These are phyloP conservation scores for Stentor roeselii DNA, from an alignment of 73 alveolate species.

Conservation along the genomic window DNA sequence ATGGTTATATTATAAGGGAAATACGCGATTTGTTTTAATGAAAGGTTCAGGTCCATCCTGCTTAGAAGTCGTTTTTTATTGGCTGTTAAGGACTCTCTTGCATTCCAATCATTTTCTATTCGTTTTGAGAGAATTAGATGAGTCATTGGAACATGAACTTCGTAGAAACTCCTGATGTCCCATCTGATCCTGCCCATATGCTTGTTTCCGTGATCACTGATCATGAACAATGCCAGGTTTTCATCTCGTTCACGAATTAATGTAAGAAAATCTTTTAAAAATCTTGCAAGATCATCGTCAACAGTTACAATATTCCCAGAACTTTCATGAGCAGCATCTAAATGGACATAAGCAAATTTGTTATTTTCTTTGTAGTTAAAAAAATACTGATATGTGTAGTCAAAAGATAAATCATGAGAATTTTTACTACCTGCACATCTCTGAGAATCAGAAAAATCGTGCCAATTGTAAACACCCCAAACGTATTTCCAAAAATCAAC, in stretches of 20 bases:
- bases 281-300: background rate
- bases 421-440: background rate
- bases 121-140: background rate
- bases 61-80: background rate
- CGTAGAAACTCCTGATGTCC: background rate
- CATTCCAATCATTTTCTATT: background rate
- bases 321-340: background rate
- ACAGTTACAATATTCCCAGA: background rate
- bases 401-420: background rate
- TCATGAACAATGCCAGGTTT: background rate
- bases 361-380: background rate
- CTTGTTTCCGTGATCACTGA: background rate
- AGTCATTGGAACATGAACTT: background rate
- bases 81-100: background rate
- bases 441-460: background rate
- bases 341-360: background rate
- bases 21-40: background rate
- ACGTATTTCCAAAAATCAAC: background rate
- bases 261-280: background rate
- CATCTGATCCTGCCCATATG: background rate
- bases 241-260: background rate
- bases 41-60: background rate
- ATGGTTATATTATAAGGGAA: background rate
- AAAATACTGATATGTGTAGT: background rate
- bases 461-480: background rate